Base-by-base conservation (phyloP, 2,329 filamentous ascomycete genomes). In the Erysiphe neolycopersici region DNA sequence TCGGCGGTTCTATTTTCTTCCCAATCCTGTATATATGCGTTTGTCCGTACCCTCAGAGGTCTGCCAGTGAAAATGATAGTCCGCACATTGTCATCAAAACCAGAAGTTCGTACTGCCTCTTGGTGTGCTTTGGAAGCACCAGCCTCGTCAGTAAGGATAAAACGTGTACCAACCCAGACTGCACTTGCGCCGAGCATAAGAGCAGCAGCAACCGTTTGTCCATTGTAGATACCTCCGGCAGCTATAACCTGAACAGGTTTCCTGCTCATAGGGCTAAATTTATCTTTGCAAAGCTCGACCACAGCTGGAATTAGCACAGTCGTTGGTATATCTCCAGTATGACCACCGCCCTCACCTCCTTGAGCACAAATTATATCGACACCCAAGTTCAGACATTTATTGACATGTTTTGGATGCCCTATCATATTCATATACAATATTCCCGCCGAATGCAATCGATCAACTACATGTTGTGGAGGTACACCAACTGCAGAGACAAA, bases 401-500 rank as follows among this genome's bases (percentile, higher is more conserved):
- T 72, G 50, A 93, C 87, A 66, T 98, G 89, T 76, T 98, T 98
- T 58, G 89, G 87, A 70, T 98, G 89, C 52, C 89, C 89, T 60
- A 98, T 85, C 89, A 98, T 98, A 76, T 98, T 98, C 89, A 95
- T 95, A 71, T 91, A 93, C 52, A 92, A 70, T 53, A 98, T 72
- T 52, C 85, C 85, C 56, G 74, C 66, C 58, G 74, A 71, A 71
- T 98, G 89, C 40, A 98, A 75, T 59, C 73, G 79, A 51, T 95
- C 84, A 56, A 98, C 84, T 46, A 94, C 77, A 53, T 71, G 66
- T 63, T 81, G 82, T 52, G 89, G 83, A 38, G 89, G 85, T 22
- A 95, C 79, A 56, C 89, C 89, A 59, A 98, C 84, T 55, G 89
- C 89, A 43, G 82, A 94, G 54, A 98, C 89, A 65, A 98, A 98